phyloP scores from a whole-genome alignment of 108 stramenopile genomes.

The Nannochloropsis oceanica region DNA sequence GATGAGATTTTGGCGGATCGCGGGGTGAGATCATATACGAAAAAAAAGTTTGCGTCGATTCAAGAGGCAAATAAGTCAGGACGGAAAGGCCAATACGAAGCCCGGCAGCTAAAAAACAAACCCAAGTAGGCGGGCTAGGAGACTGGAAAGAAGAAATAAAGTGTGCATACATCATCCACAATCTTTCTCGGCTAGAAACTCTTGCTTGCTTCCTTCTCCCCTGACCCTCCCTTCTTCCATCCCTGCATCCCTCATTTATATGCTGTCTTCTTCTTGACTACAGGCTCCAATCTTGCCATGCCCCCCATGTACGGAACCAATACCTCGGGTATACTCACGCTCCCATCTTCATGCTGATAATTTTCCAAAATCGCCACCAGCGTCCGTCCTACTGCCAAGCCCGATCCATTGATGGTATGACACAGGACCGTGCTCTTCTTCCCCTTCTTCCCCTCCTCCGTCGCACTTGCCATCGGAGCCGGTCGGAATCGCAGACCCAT shows the following conservation, averaged over 20 bases:
- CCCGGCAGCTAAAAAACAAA: background rate
- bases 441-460: background rate
- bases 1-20: constrained; percentile 66
- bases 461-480: background rate
- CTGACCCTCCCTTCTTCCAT: background rate
- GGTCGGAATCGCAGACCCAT: constrained; percentile 77
- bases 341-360: constrained; percentile 70
- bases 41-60: background rate
- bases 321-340: constrained; percentile 61
- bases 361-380: constrained; percentile 93
- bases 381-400: constrained; percentile 87
- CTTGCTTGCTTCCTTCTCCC: background rate
- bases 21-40: background rate
- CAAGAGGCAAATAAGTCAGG: background rate
- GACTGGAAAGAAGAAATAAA: background rate
- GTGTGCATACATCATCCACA: background rate
- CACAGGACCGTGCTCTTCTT: background rate
- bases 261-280: background rate
- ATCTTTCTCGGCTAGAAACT: background rate
- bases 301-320: constrained; percentile 62
- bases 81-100: background rate
- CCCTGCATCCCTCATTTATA: background rate
- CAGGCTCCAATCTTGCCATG: background rate
- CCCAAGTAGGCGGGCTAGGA: background rate
- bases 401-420: constrained; percentile 96